Evolutionary conservation across 192 early-diverging fungal species (phyloP).

Genomic region (Entomortierella beljakovae): DNA sequence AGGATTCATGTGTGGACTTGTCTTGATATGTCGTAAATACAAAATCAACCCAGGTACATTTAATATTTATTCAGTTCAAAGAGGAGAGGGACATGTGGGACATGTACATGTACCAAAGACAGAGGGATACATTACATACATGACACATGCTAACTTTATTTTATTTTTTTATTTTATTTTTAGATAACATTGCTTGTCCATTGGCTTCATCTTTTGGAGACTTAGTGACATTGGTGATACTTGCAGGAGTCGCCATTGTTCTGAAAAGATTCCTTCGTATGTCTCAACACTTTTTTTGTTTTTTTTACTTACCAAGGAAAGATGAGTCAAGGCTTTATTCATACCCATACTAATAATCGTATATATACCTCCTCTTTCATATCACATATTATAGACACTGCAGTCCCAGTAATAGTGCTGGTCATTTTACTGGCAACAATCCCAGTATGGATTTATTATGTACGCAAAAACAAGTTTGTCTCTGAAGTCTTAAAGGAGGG

Average conservation of each 20-base stretch:
- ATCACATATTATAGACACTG: constrained; percentile 32
- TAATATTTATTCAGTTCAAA: neutral
- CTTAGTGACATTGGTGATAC: constrained; percentile 74
- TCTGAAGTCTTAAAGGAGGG: constrained; percentile 73
- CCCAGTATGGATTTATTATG: constrained; percentile 61
- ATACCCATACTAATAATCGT: neutral
- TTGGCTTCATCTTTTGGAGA: constrained; percentile 81
- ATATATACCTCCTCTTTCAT: neutral
- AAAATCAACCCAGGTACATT: constrained; percentile 86
- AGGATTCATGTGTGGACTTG: constrained; percentile 74
- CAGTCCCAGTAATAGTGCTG: constrained; percentile 55
- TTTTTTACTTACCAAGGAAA: no score
- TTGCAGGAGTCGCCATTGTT: constrained; percentile 64
- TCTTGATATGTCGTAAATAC: constrained; percentile 69
- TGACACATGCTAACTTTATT: no score
- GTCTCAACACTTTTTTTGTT: neutral
- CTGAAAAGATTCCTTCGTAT: constrained; percentile 65
- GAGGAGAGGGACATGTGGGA: neutral
- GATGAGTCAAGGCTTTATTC: no score
- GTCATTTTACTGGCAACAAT: constrained; percentile 54
- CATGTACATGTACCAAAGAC: no score
- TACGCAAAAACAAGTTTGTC: constrained; percentile 71
- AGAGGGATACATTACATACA: no score
- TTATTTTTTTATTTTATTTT: constrained; percentile 1
- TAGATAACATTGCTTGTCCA: constrained; percentile 83